Base-by-base conservation (phyloP, 2,329 filamentous ascomycete species). In the Dactylellina haptotyla region DNA sequence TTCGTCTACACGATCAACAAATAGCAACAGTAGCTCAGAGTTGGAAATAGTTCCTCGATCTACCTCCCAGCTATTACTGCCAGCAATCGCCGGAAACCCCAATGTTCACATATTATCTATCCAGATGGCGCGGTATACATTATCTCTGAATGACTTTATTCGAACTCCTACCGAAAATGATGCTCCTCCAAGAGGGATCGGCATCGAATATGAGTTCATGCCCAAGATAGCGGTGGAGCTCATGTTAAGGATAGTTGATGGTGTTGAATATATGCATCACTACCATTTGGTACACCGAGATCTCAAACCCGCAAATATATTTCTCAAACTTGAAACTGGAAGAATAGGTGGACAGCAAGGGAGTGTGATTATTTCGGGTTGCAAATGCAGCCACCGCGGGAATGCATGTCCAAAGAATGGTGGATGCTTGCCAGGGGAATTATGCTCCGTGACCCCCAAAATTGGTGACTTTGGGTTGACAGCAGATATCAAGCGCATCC, bases 381-480 rank as follows among this genome's bases (percentile, higher is more conserved):
- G 77, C 8, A 76, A 81, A 0, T 89, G 87, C 69, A 76, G 78
- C 6, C 77, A 77, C 26, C 56, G 66, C 4, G 75, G 75, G 20
- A 51, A 62, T 8, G 71, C 3, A 74, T 78, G 64, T 39, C 75
- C 28, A 34, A 77, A 77, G 1, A 76, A 77, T 2, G 65, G 76
- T 23, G 76, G 83, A 12, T 85, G 84, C 69, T 51, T 75, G 12
- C 67, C 57, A 23, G 65, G 61, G 6, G 53, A 53, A 28, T 20
- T 65, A 53, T 18, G 48, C 26, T 58, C 54, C 30, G 71, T 87
- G 30, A 85, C 84, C 39, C 86, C 88, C 9, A 84, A 87, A 3
- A 89, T 90, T 59, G 88, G 88, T 1, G 88, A 90, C 77, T 90
- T 90, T 77, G 88, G 88, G 1, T 83, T 90, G 3, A 87, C 88